Percentiles rank a stretch among this genome's conserved stretches.
These are phyloP conservation scores for Candida oleophila DNA, from an alignment of 805 yeast species.

Conservation along the genomic window DNA sequence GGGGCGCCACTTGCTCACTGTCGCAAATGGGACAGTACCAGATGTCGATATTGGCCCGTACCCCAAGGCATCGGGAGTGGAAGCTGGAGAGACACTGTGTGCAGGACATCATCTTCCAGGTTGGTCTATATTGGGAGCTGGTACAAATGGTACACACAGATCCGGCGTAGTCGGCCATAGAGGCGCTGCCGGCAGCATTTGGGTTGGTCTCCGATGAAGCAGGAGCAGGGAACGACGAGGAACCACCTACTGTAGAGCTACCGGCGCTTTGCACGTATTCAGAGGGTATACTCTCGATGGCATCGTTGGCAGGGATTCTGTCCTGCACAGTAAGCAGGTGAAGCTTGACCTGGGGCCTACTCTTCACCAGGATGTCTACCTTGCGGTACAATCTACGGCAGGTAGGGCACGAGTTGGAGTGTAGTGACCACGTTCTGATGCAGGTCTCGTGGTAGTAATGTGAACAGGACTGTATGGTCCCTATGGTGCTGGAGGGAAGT, in stretches of 20 bases:
- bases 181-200: neutral
- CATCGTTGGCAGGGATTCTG: constrained; percentile 30
- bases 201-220: neutral
- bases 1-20: constrained; percentile 28
- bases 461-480: constrained; percentile 36
- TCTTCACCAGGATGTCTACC: constrained; percentile 28
- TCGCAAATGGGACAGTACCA: constrained; percentile 59
- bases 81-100: constrained; percentile 38
- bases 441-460: constrained; percentile 61
- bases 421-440: constrained; percentile 54
- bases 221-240: neutral
- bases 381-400: constrained; percentile 49
- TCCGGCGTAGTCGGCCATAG: constrained; percentile 3
- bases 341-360: constrained; percentile 9
- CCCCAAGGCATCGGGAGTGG: constrained; percentile 42
- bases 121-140: constrained; percentile 29
- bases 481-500: constrained; percentile 15
- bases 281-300: constrained; percentile 35
- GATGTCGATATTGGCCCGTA: constrained; percentile 11
- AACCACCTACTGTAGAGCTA: neutral
- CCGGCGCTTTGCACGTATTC: constrained; percentile 23
- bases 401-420: constrained; percentile 61
- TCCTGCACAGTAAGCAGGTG: constrained; percentile 23
- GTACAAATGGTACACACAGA: constrained; percentile 36
- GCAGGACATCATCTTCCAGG: constrained; percentile 22